Evolutionary conservation across 108 stramenopile species (phyloP).

Genomic region (Stephanodiscus minutulus): DNA sequence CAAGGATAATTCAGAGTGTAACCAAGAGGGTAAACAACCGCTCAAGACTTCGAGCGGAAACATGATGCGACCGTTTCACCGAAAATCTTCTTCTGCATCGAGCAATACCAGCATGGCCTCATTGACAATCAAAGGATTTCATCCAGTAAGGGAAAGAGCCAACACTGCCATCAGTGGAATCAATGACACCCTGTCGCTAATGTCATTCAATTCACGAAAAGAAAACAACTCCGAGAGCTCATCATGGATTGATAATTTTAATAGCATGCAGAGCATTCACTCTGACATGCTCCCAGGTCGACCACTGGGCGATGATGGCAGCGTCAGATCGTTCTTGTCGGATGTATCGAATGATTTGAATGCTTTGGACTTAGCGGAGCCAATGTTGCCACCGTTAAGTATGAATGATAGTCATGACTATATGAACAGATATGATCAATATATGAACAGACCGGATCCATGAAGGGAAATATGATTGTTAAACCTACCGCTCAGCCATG

Average conservation of each 20-base stretch:
- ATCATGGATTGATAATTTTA: conserved; percentile 41
- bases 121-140: conserved; percentile 28
- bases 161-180: conserved; percentile 39
- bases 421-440: background rate
- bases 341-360: conserved; percentile 47
- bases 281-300: conserved; percentile 30
- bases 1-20: conserved; percentile 6
- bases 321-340: conserved; percentile 34
- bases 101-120: conserved; percentile 29
- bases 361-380: conserved; percentile 50
- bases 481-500: background rate
- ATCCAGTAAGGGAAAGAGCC: conserved; percentile 29
- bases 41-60: conserved; percentile 21
- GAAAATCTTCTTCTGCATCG: conserved; percentile 33
- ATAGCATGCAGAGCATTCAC: conserved; percentile 45
- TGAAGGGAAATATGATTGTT: background rate
- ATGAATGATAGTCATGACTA: conserved; percentile 33
- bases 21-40: background rate
- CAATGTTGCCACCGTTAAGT: conserved; percentile 36
- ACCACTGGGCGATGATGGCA: conserved; percentile 27
- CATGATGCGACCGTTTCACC: conserved; percentile 15
- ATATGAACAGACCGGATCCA: conserved; percentile 1
- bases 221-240: conserved; percentile 12
- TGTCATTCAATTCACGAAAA: conserved; percentile 42
- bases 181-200: conserved; percentile 47